Base-by-base conservation (phyloP, 306 rosid species). In the Astragalus membranaceus region DNA sequence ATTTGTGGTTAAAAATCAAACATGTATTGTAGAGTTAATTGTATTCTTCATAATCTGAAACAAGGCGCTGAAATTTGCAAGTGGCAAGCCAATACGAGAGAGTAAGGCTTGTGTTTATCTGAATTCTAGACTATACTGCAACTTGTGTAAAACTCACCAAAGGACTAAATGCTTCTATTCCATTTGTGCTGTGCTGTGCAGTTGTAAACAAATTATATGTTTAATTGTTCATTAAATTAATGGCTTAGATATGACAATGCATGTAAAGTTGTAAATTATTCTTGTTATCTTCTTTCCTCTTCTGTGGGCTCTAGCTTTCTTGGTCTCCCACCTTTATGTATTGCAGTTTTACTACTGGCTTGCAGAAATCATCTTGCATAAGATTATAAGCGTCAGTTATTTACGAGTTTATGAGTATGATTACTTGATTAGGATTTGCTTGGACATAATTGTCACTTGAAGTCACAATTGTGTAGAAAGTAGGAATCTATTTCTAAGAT, bases 341-440 rank as follows among this genome's bases (percentile, higher is more conserved):
- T 50, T 58, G 52, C 20, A 37, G 48, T 71, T 59, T 65, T 37
- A 7, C 55, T 33, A 11, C 54, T 37, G 66, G 66, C 46, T 80
- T 55, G 64, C 17, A 26, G 30, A 26, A 26, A 26, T 3, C 30
- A 26, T 35, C 39, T 35, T 35, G 39, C 39, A 5, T 35, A 5
- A 26, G 30, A 3, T 26, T 26, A 23, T 23, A 35, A 35, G 39
- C 6, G 13, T 43, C 60, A 51, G 4, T 46, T 59, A 17, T 53
- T 59, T 67, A 52, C 16, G 36, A 51, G 32, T 62, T 32, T 17
- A 15, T 53, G 32, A n/a, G n/a, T n/a, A n/a, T n/a, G n/a, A n/a
- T n/a, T n/a, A n/a, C n/a, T n/a, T n/a, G n/a, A n/a, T 64, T 35
- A 17, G 43, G 30, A 26, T 8, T 41, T 59, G 41, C 32, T 30